Evolutionary conservation across 1,284 basidiomycete species (phyloP), one percentile per base, ranked within the genome.

Genomic region (Acaromyces ingoldii): DNA sequence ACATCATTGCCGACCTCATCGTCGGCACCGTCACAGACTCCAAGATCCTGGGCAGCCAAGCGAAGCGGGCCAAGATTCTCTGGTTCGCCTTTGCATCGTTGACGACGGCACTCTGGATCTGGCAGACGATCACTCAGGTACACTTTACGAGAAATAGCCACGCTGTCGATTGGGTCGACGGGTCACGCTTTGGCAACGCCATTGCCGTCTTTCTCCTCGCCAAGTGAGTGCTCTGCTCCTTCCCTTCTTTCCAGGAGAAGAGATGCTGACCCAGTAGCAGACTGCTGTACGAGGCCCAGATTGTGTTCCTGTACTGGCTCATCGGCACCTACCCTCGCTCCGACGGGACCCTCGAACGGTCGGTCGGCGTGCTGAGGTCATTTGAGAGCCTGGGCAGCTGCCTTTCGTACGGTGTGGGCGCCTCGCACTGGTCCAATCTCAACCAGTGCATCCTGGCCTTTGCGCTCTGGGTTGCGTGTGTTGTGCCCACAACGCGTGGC

Each of bases 401-500:
- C 15, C 25, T 48, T 15, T n/a, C 17, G 21, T 48, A 48, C 26
- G 46, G 7, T 17, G 46, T 48, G 10, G 46, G 46, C 24, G 46
- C 46, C 15, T 31, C 46, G 13, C 29, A 48, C 10, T 48, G 46
- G 46, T 3, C 46, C 13, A 15, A n/a, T 13, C 46, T 48, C 31
- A 48, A 48, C 24, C 46, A 48, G 22, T 38, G 46, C 24, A 48
- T 48, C 25, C 46, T 48, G 13, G 15, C 11, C 11, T 33, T 48
- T 21, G 30, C 46, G 22, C 38, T 48, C 7, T 48, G 46, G 46
- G 21, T 48, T 21, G 46, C 24, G 10, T 48, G 46, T 17, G 11
- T 48, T 7, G 6, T 48, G 2, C 46, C 46, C 26, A 38, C 46
- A 4, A 40, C 46, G 10, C 17, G 29, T 9, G 46, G 25, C n/a